Evolutionary conservation across 1,284 basidiomycete genomes (phyloP).

Genomic region (Marasmius oreades): DNA sequence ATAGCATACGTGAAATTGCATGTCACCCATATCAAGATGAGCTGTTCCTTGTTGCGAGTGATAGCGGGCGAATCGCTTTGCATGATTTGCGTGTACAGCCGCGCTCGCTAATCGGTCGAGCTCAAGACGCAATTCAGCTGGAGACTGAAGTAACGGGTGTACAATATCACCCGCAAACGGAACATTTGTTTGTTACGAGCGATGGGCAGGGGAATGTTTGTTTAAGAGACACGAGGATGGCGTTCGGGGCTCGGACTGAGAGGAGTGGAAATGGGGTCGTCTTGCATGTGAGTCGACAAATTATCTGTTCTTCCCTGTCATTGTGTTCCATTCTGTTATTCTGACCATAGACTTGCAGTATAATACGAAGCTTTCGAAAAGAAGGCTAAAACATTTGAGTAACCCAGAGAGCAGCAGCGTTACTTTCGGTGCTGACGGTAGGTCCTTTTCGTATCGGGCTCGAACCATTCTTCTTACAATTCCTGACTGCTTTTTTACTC

Average conservation of each 20-base stretch:
- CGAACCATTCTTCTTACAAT: not conserved
- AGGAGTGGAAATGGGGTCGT: constrained; percentile 52
- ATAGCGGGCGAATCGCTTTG: constrained; percentile 63
- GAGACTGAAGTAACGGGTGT: constrained; percentile 55
- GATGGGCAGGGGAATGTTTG: constrained; percentile 54
- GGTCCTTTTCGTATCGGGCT: not conserved
- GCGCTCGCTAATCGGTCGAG: constrained; percentile 27
- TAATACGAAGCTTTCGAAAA: constrained; percentile 55
- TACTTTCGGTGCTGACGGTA: constrained; percentile 61
- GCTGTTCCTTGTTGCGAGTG: constrained; percentile 63
- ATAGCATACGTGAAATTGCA: constrained; percentile 57
- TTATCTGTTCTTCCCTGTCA: not conserved
- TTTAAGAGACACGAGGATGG: constrained; percentile 74
- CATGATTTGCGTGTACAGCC: constrained; percentile 47
- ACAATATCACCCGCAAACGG: constrained; percentile 60
- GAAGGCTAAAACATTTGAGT: constrained; percentile 34
- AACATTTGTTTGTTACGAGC: constrained; percentile 64
- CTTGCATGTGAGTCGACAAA: constrained; percentile 36
- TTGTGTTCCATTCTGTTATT: not conserved
- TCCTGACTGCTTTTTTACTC: constrained; percentile 26
- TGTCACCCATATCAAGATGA: constrained; percentile 64
- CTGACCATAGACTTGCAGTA: constrained; percentile 40
- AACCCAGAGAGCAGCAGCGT: constrained; percentile 67
- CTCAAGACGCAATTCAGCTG: constrained; percentile 50
- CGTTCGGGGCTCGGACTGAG: constrained; percentile 50